phyloP scores from a whole-genome alignment of 352 stramenopile genomes.

The Globisporangium orthogonon region DNA sequence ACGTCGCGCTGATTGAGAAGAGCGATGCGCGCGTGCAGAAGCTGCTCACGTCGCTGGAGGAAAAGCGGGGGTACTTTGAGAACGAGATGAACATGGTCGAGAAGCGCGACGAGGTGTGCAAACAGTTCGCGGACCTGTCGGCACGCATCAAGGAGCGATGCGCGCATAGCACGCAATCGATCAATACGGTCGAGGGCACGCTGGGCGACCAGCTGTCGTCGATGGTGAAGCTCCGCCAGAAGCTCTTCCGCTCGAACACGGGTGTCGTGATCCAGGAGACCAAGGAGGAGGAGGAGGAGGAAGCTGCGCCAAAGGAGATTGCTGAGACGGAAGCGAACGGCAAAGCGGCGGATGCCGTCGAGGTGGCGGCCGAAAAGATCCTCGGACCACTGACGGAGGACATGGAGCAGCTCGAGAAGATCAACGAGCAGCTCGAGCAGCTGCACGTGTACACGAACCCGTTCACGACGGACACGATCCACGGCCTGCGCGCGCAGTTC shows the following conservation, averaged over 20 bases:
- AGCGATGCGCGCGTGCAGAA: constrained; percentile 59
- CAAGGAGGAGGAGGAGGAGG: constrained; percentile 13
- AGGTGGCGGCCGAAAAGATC: constrained; percentile 20
- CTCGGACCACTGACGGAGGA: constrained; percentile 52
- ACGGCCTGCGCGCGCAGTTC: constrained; percentile 79
- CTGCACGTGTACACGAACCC: constrained; percentile 87
- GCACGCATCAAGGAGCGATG: constrained; percentile 74
- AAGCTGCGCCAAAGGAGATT: constrained; percentile 3
- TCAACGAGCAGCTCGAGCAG: constrained; percentile 75
- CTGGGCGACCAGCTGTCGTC: constrained; percentile 75
- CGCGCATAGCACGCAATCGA: constrained; percentile 59
- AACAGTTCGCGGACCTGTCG: constrained; percentile 70
- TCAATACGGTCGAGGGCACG: constrained; percentile 72
- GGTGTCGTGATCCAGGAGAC: constrained; percentile 32
- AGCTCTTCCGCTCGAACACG: constrained; percentile 62
- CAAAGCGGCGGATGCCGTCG: constrained; percentile 3
- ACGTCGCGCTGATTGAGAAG: constrained; percentile 73
- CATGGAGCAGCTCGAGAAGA: constrained; percentile 80
- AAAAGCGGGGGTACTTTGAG: constrained; percentile 75
- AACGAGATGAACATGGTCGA: constrained; percentile 68
- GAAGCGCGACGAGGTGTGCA: constrained; percentile 69
- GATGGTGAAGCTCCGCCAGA: constrained; percentile 65
- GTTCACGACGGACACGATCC: constrained; percentile 89
- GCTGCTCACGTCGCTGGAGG: constrained; percentile 56
- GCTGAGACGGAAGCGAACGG: constrained; percentile 2